Conservation (phyloP, 768 basidiomycete genomes). For the Rhodosporidiobolus odoratus region DNA sequence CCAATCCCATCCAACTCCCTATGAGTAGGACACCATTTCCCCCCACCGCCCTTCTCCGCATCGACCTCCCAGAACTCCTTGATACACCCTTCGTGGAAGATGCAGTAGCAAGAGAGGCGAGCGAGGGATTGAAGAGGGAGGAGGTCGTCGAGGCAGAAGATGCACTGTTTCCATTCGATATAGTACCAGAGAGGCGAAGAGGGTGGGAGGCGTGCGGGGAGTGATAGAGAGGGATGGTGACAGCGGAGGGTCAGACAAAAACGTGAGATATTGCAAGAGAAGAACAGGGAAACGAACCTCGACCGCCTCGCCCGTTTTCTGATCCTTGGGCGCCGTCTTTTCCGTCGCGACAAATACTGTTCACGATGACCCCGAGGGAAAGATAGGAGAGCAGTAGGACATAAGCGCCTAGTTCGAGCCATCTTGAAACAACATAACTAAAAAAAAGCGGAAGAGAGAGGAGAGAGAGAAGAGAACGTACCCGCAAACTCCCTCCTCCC, state of each 20-base stretch:
- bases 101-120: conserved; percentile 27
- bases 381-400: no score
- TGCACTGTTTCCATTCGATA: conserved; percentile 8
- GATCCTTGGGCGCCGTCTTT: conserved; percentile 14
- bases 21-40: conserved; percentile 26
- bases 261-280: background rate
- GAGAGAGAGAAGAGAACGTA: background rate
- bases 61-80: conserved; percentile 10
- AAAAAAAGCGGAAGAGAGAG: background rate
- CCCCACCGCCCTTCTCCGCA: no score
- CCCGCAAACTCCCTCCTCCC: conserved; percentile 3
- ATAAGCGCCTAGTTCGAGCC: no score
- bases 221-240: background rate
- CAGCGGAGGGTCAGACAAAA: background rate
- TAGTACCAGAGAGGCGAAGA: background rate
- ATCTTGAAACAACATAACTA: no score
- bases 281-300: conserved; percentile 14
- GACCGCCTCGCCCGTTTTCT: conserved; percentile 6
- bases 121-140: background rate
- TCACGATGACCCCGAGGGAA: background rate
- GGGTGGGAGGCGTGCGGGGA: background rate
- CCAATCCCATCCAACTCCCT: conserved; percentile 8
- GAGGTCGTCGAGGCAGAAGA: conserved; percentile 25
- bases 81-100: conserved; percentile 23
- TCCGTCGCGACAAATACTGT: conserved; percentile 17